A percentile compares a stretch with the other conserved stretches of the same genome.
These are phyloP conservation scores for Alloascoidea hylecoeti DNA, from an alignment of 805 yeast genomes.

Conservation along the genomic window DNA sequence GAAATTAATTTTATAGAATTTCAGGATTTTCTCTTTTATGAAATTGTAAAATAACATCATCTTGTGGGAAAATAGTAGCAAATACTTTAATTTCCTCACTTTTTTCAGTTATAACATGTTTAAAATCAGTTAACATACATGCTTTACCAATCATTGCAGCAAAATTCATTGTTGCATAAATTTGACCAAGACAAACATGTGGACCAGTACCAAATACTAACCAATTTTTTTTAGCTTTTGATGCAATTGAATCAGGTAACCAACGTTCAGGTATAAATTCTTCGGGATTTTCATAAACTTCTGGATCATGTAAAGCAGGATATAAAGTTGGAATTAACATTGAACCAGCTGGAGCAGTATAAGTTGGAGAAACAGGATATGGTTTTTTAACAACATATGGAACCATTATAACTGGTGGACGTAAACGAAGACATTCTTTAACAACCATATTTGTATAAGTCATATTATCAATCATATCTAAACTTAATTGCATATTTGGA, in stretches of 20 bases:
- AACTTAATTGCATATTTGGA: conserved; percentile 40
- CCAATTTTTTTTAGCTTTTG: conserved; percentile 79
- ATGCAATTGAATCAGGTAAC: conserved; percentile 60
- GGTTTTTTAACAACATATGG: conserved; percentile 86
- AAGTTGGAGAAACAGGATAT: conserved; percentile 71
- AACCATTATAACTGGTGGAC: conserved; percentile 98
- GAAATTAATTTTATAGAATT: too few relatives aligned
- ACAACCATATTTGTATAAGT: conserved; percentile 81
- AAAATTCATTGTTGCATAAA: conserved; percentile 81
- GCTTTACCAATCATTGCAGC: conserved; percentile 91
- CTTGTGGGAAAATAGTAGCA: conserved; percentile 97
- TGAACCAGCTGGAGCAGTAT: conserved; percentile 92
- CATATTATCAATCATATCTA: conserved; percentile 78
- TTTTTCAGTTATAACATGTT: conserved; percentile 69
- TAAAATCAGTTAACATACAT: conserved; percentile 63
- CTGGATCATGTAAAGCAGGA: conserved; percentile 96
- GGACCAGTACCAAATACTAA: conserved; percentile 96
- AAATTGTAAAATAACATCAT: conserved; percentile 76
- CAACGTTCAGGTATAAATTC: conserved; percentile 94
- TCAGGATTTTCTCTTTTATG: too few relatives aligned
- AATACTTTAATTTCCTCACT: conserved; percentile 91
- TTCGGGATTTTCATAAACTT: conserved; percentile 89
- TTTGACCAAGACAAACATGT: conserved; percentile 91
- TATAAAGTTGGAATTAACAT: conserved; percentile 94
- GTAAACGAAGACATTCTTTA: conserved; percentile 80